Percentiles rank a stretch among this genome's conserved stretches.
Evolutionary conservation across 1,284 basidiomycete genomes (phyloP).

Genomic region (Butyriboletus appendiculatus): DNA sequence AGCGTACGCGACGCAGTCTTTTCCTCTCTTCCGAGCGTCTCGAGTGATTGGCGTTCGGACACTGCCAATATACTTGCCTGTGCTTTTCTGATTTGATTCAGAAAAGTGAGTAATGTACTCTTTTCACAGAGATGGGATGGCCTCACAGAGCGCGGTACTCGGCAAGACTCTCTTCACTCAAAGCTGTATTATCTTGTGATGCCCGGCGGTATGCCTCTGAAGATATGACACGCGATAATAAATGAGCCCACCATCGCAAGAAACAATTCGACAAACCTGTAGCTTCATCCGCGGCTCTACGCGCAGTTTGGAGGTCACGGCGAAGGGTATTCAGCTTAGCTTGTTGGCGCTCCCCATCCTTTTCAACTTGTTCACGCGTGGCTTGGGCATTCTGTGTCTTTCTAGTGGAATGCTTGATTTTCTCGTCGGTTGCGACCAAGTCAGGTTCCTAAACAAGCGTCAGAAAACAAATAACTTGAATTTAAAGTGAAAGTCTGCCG

Average conservation of each 20-base stretch:
- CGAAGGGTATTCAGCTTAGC: constrained; percentile 59
- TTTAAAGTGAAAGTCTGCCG: constrained; percentile 12
- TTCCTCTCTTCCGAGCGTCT: constrained; percentile 81
- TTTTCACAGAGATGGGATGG: not conserved
- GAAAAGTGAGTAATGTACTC: constrained; percentile 7
- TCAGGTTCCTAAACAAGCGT: constrained; percentile 67
- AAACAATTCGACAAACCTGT: constrained; percentile 51
- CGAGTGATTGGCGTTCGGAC: constrained; percentile 85
- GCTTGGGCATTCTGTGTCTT: constrained; percentile 74
- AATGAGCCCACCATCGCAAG: not conserved
- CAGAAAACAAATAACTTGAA: not conserved
- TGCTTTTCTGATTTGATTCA: constrained; percentile 59
- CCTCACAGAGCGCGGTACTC: constrained; percentile 86
- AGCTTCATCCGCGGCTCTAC: constrained; percentile 73
- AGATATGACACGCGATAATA: constrained; percentile 4
- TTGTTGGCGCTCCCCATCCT: constrained; percentile 69
- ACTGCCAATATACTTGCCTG: constrained; percentile 78
- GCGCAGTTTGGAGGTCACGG: constrained; percentile 68
- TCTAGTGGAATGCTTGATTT: constrained; percentile 82
- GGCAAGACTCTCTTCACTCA: constrained; percentile 83
- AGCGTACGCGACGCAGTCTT: constrained; percentile 72
- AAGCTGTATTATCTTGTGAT: constrained; percentile 72
- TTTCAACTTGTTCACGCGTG: constrained; percentile 64
- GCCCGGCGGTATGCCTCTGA: constrained; percentile 78
- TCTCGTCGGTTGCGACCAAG: constrained; percentile 79